Base-by-base conservation (phyloP, 306 rosid species). In the Lotus japonicus region DNA sequence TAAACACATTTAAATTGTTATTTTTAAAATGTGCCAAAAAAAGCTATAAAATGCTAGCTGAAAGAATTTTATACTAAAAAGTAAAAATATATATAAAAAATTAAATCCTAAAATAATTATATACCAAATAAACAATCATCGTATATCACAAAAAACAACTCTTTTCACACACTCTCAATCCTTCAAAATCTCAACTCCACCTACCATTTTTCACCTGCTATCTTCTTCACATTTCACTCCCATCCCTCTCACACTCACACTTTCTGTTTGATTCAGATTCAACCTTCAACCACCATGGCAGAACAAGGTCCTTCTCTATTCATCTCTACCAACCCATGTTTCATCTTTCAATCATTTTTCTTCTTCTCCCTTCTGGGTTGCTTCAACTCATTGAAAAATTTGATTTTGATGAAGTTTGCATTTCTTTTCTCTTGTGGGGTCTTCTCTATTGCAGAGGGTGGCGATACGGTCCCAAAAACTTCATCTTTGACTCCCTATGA, bases 401-500 rank as follows among this genome's bases (percentile, higher is more conserved):
- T 31, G 18, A 52, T 71, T 66, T 59, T 80, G 12, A 58, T 16
- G 6, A 21, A 14, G 8, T 54, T 21, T 28, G 1, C 16, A 2
- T 2, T 6, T 17, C 6, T 58, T 57, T 56, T 38, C 35, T 10
- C 9, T 17, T 35, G 9, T 31, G 58, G 66, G 57, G 61, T 53
- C 12, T 46, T 44, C 41, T 5, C 35, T 18, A 72, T 49, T 66
- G 39, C 41, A 64, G 77, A 62, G 79, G 89, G 79, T 41, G 91
- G 79, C 46, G 64, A 72, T 48, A 86, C 71, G 42, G 60, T 81
- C 14, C 67, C 81, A 39, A 76, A 79, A 55, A 38, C 71, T 18
- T 14, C 69, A 19, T 74, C 86, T n/a, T 43, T 45, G 64, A 72
- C 82, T 58, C 70, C 87, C 7, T 94, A 88, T 80, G 90, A 90